Conservation (phyloP, 345 rosid genomes). For the Salix exigua region DNA sequence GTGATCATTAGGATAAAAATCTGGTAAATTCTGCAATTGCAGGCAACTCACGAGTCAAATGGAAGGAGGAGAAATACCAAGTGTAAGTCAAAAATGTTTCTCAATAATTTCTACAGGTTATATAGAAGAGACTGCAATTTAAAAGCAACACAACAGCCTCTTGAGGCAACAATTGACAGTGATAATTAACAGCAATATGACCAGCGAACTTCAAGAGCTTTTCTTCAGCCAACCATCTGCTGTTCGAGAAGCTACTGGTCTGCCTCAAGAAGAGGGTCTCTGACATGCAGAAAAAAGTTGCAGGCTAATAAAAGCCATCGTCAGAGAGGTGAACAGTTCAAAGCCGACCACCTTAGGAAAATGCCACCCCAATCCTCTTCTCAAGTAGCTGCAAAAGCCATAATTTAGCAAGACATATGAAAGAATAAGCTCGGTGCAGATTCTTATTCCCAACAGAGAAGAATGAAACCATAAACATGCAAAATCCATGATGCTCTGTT, state of each 20-base stretch:
- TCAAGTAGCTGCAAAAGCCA: constrained; percentile 60
- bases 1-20: too few species aligned
- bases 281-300: constrained; percentile 86
- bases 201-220: neutral
- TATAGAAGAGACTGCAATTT: neutral
- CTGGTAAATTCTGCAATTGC: neutral
- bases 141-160: constrained; percentile 1
- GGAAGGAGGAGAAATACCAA: neutral
- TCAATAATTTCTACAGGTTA: neutral
- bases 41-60: neutral
- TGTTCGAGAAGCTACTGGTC: neutral
- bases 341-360: constrained; percentile 86
- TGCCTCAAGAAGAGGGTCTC: constrained; percentile 62
- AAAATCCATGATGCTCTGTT: neutral
- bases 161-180: neutral
- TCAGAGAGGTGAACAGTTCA: constrained; percentile 72
- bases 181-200: neutral
- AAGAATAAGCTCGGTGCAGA: too few species aligned
- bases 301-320: constrained; percentile 86
- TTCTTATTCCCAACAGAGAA: neutral
- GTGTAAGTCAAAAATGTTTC: neutral
- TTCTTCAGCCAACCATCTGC: neutral
- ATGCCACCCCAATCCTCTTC: constrained; percentile 87
- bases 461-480: neutral
- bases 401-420: constrained; percentile 3